Evolutionary conservation across 306 rosid genomes (phyloP), one percentile per base, ranked within the genome.

Genomic region (Crotalaria pallida): DNA sequence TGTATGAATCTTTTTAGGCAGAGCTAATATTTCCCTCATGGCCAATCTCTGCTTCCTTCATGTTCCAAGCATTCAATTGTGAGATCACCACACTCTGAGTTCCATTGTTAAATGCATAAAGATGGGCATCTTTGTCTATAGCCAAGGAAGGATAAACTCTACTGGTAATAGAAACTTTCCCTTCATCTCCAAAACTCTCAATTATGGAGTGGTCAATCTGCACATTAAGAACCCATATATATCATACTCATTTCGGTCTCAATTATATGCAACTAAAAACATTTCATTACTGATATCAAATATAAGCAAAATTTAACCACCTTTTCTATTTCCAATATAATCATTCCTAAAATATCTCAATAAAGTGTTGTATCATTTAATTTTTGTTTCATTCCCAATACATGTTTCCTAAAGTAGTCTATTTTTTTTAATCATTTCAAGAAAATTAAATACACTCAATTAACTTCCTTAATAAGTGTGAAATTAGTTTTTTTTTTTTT

Each of bases 191-290:
- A 79, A 90, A 90, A 74, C 82, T 88, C 83, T 90, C 96, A 5
- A 88, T 38, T 47, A 90, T 76, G 19, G 96, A 90, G 62, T 64
- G 88, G 41, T 86, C 96, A 72, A 90, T 86, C 96, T 90, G 90
- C 79, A 83, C 27, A 23, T 1, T 48, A 58, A 19, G 5, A 41
- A 55, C 7, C 9, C 58, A 50, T 40, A 21, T 13, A 31, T 44
- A 27, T 73, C 38, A 53, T 5, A 60, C 62, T n/a, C 40, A 53
- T 5, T n/a, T n/a, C n/a, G n/a, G n/a, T n/a, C n/a, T n/a, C n/a
- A n/a, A n/a, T n/a, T n/a, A n/a, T n/a, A n/a, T n/a, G n/a, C n/a
- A n/a, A n/a, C n/a, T n/a, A n/a, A n/a, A n/a, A n/a, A n/a, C n/a
- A n/a, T n/a, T n/a, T n/a, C n/a, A n/a, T n/a, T n/a, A n/a, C n/a